A percentile compares a stretch with the other conserved stretches of the same genome.
phyloP scores from a whole-genome alignment of 345 rosid genomes.

The rapeseed (Brassica napus) region DNA sequence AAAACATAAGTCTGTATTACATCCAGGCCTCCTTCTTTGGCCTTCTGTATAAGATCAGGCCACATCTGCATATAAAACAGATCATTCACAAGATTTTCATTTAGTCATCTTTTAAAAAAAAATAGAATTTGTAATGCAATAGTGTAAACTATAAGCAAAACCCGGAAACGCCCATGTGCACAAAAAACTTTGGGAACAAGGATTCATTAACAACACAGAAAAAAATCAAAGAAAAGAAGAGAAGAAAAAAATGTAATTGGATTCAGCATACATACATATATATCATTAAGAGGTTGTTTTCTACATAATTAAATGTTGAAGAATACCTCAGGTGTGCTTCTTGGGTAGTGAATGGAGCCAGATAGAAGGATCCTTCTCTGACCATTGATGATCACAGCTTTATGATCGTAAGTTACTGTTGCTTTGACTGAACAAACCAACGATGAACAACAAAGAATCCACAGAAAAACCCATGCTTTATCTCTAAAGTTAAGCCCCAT shows the following conservation, averaged over 20 bases:
- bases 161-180: not conserved
- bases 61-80: constrained; percentile 63
- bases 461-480: constrained; percentile 12
- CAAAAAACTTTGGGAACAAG: not conserved
- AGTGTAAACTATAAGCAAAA: constrained; percentile 20
- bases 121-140: not conserved
- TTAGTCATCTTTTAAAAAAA: not conserved
- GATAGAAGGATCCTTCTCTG: constrained; percentile 55
- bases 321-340: constrained; percentile 62
- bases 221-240: not conserved
- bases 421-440: constrained; percentile 29
- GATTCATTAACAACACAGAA: not conserved
- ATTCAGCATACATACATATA: not conserved
- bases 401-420: constrained; percentile 48
- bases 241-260: not conserved
- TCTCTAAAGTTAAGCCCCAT: constrained; percentile 16
- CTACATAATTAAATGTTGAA: not conserved
- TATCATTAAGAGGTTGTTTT: not conserved
- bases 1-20: constrained; percentile 84
- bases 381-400: constrained; percentile 56
- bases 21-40: constrained; percentile 81
- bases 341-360: constrained; percentile 65
- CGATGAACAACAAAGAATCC: constrained; percentile 34
- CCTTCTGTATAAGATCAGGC: constrained; percentile 65
- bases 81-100: not conserved